Conservation (phyloP, 352 stramenopile species). For the Globisporangium cystogenes region DNA sequence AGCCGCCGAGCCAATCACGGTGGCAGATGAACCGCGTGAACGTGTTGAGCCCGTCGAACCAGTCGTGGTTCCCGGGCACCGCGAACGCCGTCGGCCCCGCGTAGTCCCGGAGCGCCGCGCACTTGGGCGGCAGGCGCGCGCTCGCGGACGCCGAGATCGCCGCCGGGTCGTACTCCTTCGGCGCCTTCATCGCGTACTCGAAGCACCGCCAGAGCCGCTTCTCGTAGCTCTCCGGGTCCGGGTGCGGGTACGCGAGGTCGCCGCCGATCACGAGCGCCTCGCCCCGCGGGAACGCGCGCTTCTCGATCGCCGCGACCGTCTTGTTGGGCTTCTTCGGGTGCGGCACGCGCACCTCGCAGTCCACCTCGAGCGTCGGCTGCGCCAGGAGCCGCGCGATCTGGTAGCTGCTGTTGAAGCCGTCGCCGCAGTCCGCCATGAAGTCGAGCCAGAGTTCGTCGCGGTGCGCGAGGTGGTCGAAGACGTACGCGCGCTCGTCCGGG, state of each 20-base stretch:
- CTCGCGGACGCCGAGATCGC: constrained; percentile 84
- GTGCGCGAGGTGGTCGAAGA: constrained; percentile 76
- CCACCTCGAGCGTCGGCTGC: constrained; percentile 81
- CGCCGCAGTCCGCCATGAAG: constrained; percentile 92
- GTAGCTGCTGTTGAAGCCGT: constrained; percentile 93
- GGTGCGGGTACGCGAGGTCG: constrained; percentile 91
- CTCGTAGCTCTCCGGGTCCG: constrained; percentile 86
- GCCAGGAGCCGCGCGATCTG: constrained; percentile 89
- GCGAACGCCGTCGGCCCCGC: constrained; percentile 69
- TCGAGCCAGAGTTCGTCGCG: constrained; percentile 90
- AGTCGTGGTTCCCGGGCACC: constrained; percentile 92
- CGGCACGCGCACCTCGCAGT: constrained; percentile 23
- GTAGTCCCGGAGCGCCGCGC: constrained; percentile 50
- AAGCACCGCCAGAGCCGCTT: constrained; percentile 89
- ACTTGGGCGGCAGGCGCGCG: constrained; percentile 41
- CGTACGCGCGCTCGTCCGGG: constrained; percentile 61
- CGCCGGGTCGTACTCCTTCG: constrained; percentile 73
- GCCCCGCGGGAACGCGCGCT: constrained; percentile 71
- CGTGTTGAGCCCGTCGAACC: constrained; percentile 92
- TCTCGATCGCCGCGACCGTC: constrained; percentile 22
- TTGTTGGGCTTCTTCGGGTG: constrained; percentile 1
- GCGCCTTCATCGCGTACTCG: constrained; percentile 92
- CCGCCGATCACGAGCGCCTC: constrained; percentile 89
- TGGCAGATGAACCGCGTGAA: constrained; percentile 90
- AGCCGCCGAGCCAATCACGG: constrained; percentile 90